These are phyloP conservation scores for Fusarium sp. DNA, from an alignment of 2,329 filamentous ascomycete genomes.

Conservation along the genomic window DNA sequence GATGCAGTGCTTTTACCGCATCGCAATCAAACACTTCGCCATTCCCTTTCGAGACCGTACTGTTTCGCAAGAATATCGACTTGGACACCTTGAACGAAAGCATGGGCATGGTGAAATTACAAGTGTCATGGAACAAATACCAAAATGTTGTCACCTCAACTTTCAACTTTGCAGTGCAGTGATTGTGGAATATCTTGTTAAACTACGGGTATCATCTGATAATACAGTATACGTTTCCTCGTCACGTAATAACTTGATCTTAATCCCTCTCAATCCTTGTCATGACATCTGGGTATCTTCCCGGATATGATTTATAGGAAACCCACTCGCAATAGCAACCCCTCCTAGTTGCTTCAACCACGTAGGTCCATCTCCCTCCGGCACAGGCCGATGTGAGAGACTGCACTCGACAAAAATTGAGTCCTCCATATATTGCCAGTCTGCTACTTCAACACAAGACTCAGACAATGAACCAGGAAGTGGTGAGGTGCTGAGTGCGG, in stretches of 20 bases:
- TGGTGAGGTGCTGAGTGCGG: conserved; percentile 51
- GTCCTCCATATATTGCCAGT: conserved; percentile 50
- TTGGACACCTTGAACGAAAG: neutral
- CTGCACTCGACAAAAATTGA: conserved; percentile 51
- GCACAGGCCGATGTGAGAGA: conserved; percentile 48
- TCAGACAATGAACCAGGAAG: conserved; percentile 49
- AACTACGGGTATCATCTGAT: conserved; percentile 44
- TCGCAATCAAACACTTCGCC: neutral
- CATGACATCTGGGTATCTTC: conserved; percentile 14
- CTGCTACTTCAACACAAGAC: conserved; percentile 46
- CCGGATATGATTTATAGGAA: conserved; percentile 44
- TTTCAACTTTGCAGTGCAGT: neutral
- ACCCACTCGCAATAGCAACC: conserved; percentile 50
- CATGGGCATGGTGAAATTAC: fast-evolving
- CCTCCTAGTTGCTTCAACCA: conserved; percentile 49
- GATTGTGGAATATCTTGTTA: neutral
- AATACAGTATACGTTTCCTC: conserved; percentile 12
- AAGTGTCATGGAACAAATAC: fast-evolving
- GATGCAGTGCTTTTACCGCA: neutral
- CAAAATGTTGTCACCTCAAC: neutral
- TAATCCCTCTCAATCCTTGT: neutral
- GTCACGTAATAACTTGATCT: neutral
- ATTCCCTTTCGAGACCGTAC: too few species aligned
- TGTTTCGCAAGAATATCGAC: too few species aligned
- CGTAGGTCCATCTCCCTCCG: conserved; percentile 41